Percentiles rank a stretch among this genome's conserved stretches.
These are phyloP conservation scores for Sclerotinia trifoliorum DNA, from an alignment of 2,329 filamentous ascomycete genomes.

Conservation along the genomic window DNA sequence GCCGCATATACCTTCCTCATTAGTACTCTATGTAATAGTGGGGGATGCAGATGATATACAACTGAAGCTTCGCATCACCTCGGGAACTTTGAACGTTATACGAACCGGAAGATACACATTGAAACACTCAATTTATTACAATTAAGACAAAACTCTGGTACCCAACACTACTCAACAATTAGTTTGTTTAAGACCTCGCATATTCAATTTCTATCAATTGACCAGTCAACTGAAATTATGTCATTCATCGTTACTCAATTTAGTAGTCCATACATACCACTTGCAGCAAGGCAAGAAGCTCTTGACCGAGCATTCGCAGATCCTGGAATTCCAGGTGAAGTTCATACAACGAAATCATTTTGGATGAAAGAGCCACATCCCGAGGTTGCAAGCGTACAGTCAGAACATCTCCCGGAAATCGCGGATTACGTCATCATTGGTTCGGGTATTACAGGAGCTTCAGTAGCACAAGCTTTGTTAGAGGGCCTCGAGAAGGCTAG, in stretches of 20 bases:
- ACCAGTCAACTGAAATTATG: background rate
- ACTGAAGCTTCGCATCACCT: background rate
- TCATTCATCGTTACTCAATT: constrained; percentile 6
- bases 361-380: constrained; percentile 18
- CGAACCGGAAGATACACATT: background rate
- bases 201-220: background rate
- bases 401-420: background rate
- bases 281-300: constrained; percentile 6
- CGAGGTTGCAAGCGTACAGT: background rate
- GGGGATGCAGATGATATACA: background rate
- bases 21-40: background rate
- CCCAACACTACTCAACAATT: background rate
- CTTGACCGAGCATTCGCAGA: constrained; percentile 9
- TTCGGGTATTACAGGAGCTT: constrained; percentile 26
- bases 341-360: constrained; percentile 6
- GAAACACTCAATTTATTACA: too few species aligned
- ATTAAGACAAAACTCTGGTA: background rate
- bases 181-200: background rate
- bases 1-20: constrained; percentile 12
- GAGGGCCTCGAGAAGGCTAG: background rate
- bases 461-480: constrained; percentile 34
- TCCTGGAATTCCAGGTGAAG: constrained; percentile 11
- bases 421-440: constrained; percentile 31
- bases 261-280: constrained; percentile 10
- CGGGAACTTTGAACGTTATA: background rate